Conservation (phyloP, 352 stramenopile genomes). For the Thalassiosira ordinaria region DNA sequence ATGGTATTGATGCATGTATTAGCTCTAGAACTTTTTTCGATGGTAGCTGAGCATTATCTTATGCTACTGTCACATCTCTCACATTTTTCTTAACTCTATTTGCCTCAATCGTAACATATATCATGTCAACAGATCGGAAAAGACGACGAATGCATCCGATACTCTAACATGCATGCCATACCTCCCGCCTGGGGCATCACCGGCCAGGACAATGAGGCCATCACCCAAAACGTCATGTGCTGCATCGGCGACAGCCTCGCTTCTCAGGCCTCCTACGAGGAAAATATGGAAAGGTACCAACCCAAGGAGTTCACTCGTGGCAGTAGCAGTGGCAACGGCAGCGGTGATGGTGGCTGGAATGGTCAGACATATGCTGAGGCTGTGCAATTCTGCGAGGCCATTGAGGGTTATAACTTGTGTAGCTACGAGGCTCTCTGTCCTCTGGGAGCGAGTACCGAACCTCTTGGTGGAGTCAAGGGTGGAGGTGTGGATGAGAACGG, state of each 20-base stretch:
- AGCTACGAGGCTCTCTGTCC: slow-evolving; percentile 35
- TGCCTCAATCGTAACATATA: no score
- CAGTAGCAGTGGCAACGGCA: no score
- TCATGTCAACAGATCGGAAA: not conserved
- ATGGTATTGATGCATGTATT: no score
- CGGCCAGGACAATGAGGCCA: not conserved
- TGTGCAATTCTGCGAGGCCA: slow-evolving; percentile 17
- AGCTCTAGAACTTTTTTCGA: no score
- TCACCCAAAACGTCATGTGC: slow-evolving; percentile 1
- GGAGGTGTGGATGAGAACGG: no score
- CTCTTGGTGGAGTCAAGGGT: not conserved
- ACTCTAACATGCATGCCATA: not conserved
- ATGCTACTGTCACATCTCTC: no score
- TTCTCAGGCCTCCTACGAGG: not conserved
- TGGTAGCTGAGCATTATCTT: no score
- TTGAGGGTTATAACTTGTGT: slow-evolving; percentile 22
- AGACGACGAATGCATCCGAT: not conserved
- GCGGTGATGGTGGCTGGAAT: no score
- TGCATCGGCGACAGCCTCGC: not conserved
- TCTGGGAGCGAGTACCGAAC: not conserved
- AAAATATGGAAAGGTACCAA: not conserved
- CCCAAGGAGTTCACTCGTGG: not conserved
- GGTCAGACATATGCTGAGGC: slow-evolving; percentile 17
- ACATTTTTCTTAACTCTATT: no score
- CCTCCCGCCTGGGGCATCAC: not conserved